Conservation (phyloP, 2,329 filamentous ascomycete genomes). For the Alternaria sp. region DNA sequence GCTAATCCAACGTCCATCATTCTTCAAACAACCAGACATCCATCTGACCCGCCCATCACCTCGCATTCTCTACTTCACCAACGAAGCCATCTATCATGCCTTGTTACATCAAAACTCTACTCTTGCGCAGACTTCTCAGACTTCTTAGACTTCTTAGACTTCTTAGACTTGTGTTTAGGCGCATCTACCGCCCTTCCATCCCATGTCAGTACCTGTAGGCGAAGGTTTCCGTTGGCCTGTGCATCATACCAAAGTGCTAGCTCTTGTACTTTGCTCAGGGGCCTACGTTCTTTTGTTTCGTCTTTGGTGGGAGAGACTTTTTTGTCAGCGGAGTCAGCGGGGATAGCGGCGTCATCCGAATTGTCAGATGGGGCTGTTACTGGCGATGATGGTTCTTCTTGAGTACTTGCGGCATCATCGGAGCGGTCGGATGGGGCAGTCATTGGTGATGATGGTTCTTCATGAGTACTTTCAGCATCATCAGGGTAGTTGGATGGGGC, state of each 20-base stretch:
- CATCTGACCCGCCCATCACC: not conserved
- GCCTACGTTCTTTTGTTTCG: not conserved
- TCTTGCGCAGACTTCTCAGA: too few relatives aligned
- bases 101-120: too few relatives aligned
- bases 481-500: not conserved
- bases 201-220: not conserved
- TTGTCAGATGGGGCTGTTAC: not conserved
- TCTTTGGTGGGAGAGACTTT: not conserved
- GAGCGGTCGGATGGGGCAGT: not conserved
- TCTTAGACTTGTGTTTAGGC: not conserved
- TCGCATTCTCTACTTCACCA: not conserved
- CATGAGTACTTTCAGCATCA: accelerated
- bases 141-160: not conserved
- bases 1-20: not conserved
- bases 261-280: not conserved
- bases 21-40: not conserved
- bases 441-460: not conserved
- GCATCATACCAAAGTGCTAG: not conserved
- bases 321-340: not conserved
- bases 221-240: not conserved
- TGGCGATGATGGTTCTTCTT: not conserved
- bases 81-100: not conserved
- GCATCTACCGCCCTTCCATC: not conserved
- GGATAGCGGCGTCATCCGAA: too few relatives aligned
- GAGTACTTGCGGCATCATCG: not conserved